Evolutionary conservation across 345 rosid species (phyloP).

Genomic region (Arabidopsis thaliana): TAIR10.1 NC_003070.9:8980001-8980500

Average conservation of each 20-base stretch:
- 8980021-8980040: not conserved
- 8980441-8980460: not conserved
- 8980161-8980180: not conserved
- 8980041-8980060: not conserved
- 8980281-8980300: not conserved
- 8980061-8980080: not conserved
- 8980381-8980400: not conserved
- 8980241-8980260: not conserved
- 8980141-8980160: not conserved
- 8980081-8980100: no score
- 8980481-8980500: slow-evolving; percentile 1
- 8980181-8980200: not conserved
- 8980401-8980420: not conserved
- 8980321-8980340: not conserved
- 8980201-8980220: not conserved
- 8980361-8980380: no score
- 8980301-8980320: not conserved
- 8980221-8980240: not conserved
- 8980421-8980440: not conserved
- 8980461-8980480: not conserved
- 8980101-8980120: no score
- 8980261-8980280: not conserved
- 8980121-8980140: no score
- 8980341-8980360: not conserved
- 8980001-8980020: not conserved